Evolutionary conservation across 257 asterid species (phyloP).

Genomic region (Forsythia suspensa): DNA sequence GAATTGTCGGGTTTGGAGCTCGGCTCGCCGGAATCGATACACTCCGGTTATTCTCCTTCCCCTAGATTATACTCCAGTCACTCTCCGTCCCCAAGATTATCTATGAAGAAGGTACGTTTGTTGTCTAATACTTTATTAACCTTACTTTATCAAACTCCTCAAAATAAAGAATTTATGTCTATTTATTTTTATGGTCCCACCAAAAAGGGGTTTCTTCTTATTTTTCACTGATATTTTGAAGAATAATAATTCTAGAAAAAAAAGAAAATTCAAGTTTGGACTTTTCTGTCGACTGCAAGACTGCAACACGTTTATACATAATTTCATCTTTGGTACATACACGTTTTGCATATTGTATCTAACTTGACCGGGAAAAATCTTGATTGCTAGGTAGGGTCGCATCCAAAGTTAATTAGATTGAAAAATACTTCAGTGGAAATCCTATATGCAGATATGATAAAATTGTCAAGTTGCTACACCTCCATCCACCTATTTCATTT

Average conservation of each 20-base stretch:
- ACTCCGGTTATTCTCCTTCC: conserved; percentile 42
- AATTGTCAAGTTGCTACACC: too few relatives aligned
- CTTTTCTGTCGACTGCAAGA: background rate
- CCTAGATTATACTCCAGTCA: conserved; percentile 34
- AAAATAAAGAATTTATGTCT: background rate
- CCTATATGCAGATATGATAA: too few relatives aligned
- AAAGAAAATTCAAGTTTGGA: background rate
- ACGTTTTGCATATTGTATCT: background rate
- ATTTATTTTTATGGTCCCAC: background rate
- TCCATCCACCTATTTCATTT: too few relatives aligned
- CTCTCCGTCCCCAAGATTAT: conserved; percentile 44
- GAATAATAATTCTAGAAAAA: background rate
- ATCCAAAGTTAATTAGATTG: background rate
- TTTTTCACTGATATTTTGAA: background rate
- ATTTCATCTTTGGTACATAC: background rate
- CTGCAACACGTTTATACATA: background rate
- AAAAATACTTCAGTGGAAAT: too few relatives aligned
- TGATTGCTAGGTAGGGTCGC: background rate
- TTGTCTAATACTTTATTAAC: background rate
- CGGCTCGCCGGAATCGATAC: conserved; percentile 66
- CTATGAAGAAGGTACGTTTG: conserved; percentile 63
- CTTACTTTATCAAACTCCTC: background rate
- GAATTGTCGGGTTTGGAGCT: conserved; percentile 69
- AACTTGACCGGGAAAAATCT: background rate
- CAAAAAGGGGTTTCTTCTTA: background rate